phyloP scores from a whole-genome alignment of 345 rosid genomes.

The Bruguiera sexangula region DNA sequence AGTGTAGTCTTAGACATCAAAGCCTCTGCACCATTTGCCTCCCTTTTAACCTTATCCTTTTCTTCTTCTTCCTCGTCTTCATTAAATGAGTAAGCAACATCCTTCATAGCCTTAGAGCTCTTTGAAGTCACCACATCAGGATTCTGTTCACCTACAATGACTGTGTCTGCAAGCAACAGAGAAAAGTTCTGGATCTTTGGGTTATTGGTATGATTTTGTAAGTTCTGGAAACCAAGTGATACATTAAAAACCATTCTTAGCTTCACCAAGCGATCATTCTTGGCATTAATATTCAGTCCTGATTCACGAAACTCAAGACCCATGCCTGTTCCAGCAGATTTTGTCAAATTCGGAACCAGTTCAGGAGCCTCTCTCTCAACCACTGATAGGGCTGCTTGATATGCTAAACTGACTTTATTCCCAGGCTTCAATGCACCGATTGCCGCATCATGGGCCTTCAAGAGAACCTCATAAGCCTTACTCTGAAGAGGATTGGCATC shows the following conservation, averaged over 20 bases:
- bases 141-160: slow-evolving; percentile 54
- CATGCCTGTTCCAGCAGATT: slow-evolving; percentile 89
- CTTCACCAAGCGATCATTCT: slow-evolving; percentile 62
- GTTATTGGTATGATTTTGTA: slow-evolving; percentile 51
- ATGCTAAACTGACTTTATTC: slow-evolving; percentile 52
- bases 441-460: slow-evolving; percentile 85
- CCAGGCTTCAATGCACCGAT: slow-evolving; percentile 67
- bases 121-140: slow-evolving; percentile 54
- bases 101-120: slow-evolving; percentile 70
- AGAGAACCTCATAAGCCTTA: slow-evolving; percentile 80
- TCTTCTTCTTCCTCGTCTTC: slow-evolving; percentile 78
- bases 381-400: slow-evolving; percentile 67
- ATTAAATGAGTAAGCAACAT: slow-evolving; percentile 80
- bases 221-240: slow-evolving; percentile 81
- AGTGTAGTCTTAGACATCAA: slow-evolving; percentile 61
- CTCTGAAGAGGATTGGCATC: slow-evolving; percentile 74
- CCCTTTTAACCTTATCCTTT: slow-evolving; percentile 34
- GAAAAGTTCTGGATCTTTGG: slow-evolving; percentile 61
- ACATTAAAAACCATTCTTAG: slow-evolving; percentile 77
- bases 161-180: slow-evolving; percentile 77
- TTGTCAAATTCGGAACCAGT: slow-evolving; percentile 62
- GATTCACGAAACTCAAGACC: slow-evolving; percentile 94
- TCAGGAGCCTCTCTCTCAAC: slow-evolving; percentile 81
- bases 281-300: slow-evolving; percentile 68
- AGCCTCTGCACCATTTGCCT: slow-evolving; percentile 39